Base-by-base conservation (phyloP, 2,329 filamentous ascomycete species). In the Phoma sp. region DNA sequence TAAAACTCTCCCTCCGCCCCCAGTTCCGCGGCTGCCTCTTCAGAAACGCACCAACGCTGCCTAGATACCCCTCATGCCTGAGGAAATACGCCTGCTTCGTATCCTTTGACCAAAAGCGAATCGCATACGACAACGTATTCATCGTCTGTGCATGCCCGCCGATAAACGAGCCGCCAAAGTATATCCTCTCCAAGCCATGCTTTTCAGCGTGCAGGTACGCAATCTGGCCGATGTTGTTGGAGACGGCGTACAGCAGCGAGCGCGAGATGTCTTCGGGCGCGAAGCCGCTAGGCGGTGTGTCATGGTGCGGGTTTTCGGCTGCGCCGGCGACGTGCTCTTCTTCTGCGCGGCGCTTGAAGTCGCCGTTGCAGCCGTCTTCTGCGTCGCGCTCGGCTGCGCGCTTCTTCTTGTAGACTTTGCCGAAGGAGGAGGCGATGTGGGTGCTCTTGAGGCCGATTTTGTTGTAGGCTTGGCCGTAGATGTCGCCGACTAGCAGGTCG, bases 181-280 rank as follows among this genome's bases (percentile, higher is more conserved):
- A 99, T 57, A 99, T 98, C 69, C 93, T 87, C 59, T 91, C 89
- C 21, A 98, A 81, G 38, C 89, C 85, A 77, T 99, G 93, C 71
- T 96, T 95, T 74, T 97, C 93, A 5, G 92, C 95, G 73, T 98
- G 95, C n/a, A 99, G 82, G 74, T 95, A 97, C 36, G 95, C 92
- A 66, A 99, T 96, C 78, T 99, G 95, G 14, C 95, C 95, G 60
- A 98, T 97, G 77, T 98, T 98, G 80, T 98, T 98, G 74, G 84
- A 87, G 25, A 98, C 92, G 20, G 95, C 95, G 76, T 96, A 99
- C 0, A 99, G 84, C 15, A 99, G 82, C 39, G 92, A 96, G 26
- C 93, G 84, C 20, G 91, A 95, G 60, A 99, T 91, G 75, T 99
- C 95, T 70, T 92, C 87, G 29, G 86, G 83, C 15, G 85, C 86